phyloP scores from a whole-genome alignment of 306 rosid species.

The Phaseolus lunatus region DNA sequence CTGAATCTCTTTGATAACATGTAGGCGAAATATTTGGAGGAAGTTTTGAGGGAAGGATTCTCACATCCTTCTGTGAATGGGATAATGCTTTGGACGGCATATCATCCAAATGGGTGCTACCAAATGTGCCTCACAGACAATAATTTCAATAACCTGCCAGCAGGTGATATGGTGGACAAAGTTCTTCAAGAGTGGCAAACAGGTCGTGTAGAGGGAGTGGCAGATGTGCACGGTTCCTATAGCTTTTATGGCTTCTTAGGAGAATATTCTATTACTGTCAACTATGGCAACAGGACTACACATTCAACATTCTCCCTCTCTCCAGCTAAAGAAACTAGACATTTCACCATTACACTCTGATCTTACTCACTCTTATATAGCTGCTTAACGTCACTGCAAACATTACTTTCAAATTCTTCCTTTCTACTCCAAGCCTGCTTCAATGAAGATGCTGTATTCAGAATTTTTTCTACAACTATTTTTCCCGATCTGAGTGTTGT shows the following conservation, averaged over 20 bases:
- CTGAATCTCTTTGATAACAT: background rate
- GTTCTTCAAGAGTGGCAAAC: constrained; percentile 83
- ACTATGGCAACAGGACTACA: constrained; percentile 54
- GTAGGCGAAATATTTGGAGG: constrained; percentile 76
- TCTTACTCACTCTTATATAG: constrained; percentile 49
- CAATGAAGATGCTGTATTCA: too few relatives aligned
- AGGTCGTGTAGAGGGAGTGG: constrained; percentile 50
- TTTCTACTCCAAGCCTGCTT: too few relatives aligned
- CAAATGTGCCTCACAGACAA: constrained; percentile 86
- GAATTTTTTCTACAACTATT: too few relatives aligned
- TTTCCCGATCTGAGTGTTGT: too few relatives aligned
- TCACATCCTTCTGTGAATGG: constrained; percentile 87
- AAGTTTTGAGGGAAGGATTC: constrained; percentile 85
- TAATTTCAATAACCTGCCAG: constrained; percentile 69
- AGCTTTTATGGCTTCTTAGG: constrained; percentile 92
- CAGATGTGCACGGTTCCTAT: constrained; percentile 70
- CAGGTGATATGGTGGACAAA: constrained; percentile 84
- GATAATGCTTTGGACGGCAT: constrained; percentile 89
- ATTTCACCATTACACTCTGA: constrained; percentile 62
- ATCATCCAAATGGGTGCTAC: constrained; percentile 83
- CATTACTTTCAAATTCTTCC: background rate
- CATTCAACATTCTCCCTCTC: constrained; percentile 66
- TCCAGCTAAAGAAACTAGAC: constrained; percentile 74
- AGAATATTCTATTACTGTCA: constrained; percentile 60
- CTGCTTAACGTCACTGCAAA: background rate